These are phyloP conservation scores for Globisporangium sylvaticum DNA, from an alignment of 352 stramenopile species.

Conservation along the genomic window DNA sequence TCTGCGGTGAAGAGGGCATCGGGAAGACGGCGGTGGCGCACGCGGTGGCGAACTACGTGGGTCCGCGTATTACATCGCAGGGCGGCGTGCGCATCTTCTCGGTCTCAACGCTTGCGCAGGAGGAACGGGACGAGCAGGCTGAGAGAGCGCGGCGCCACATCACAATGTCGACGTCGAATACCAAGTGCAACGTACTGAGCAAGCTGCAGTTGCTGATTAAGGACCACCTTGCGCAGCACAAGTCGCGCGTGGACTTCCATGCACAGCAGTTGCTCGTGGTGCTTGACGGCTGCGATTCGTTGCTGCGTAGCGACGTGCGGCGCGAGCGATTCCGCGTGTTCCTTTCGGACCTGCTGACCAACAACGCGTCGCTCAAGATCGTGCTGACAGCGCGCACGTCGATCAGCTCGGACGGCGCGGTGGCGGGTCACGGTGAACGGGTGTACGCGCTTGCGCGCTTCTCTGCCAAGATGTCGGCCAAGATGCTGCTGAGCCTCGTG, in stretches of 20 bases:
- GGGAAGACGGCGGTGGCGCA: conserved; percentile 75
- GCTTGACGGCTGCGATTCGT: conserved; percentile 68
- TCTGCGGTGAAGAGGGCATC: conserved; percentile 71
- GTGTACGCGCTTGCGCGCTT: conserved; percentile 68
- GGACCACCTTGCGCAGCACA: conserved; percentile 50
- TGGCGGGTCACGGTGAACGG: conserved; percentile 63
- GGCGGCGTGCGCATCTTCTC: conserved; percentile 71
- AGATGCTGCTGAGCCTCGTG: conserved; percentile 72
- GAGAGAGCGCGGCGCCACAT: conserved; percentile 43
- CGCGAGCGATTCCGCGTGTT: conserved; percentile 64
- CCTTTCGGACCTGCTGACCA: conserved; percentile 65
- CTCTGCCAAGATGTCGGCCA: conserved; percentile 63
- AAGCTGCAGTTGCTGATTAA: conserved; percentile 46
- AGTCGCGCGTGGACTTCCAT: conserved; percentile 45
- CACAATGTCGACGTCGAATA: conserved; percentile 19
- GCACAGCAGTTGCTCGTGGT: conserved; percentile 59
- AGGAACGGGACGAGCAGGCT: conserved; percentile 54
- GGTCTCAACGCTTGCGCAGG: conserved; percentile 49
- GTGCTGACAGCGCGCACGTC: conserved; percentile 57
- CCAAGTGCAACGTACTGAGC: conserved; percentile 41
- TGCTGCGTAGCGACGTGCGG: conserved; percentile 43
- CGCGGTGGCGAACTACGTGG: conserved; percentile 73
- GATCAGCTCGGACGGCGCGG: conserved; percentile 58
- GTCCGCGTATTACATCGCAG: conserved; percentile 65
- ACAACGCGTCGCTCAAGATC: conserved; percentile 71